Base-by-base conservation (phyloP, 2,329 filamentous ascomycete species). In the Conoideocrella luteorostrata region DNA sequence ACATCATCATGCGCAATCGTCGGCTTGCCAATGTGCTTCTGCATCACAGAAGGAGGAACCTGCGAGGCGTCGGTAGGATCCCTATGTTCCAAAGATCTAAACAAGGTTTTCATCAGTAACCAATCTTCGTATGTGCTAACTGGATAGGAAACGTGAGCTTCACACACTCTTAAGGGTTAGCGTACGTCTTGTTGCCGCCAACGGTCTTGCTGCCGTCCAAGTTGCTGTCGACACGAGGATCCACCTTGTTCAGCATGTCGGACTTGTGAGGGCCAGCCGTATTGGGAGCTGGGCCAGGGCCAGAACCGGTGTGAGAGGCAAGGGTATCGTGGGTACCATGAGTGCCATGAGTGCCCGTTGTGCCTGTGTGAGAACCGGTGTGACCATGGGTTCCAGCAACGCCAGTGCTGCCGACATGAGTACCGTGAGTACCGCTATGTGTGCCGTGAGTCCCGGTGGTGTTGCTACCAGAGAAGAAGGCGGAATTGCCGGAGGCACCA, bases 41-140 rank as follows among this genome's bases (percentile, higher is more conserved):
- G 62, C 47, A 80, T 36, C 1, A 74, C 68, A 2, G 75, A 79
- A 5, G 77, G 76, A 2, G 76, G 75, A 0, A 78, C 75, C 54
- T 80, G 75, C 0, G 76, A 63, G 2, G 77, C 75, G 48, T 80
- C 76, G 15, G 67, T 72, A 4, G 75, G 75, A 37, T 79, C 75
- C 48, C 62, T 63, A 39, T 54, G 28, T 5, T 48, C 43, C 22
- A 47, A 24, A 11, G 36, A 17, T 17, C 44, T 43, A 26, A 3
- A 23, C 2, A 4, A 2, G 7, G 1, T 26, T 22, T 9, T 15
- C 22, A 37, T 45, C 33, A 45, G 44, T 20, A 23, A 23, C 21
- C 24, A 7, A 17, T 20, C 0, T 10, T 4, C 12, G 32, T 21
- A 13, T 5, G 24, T 6, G 6, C n/a, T 20, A 9, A 4, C n/a